Base-by-base conservation (phyloP, 2,329 filamentous ascomycete species). In the Sporothrix curviconia region DNA sequence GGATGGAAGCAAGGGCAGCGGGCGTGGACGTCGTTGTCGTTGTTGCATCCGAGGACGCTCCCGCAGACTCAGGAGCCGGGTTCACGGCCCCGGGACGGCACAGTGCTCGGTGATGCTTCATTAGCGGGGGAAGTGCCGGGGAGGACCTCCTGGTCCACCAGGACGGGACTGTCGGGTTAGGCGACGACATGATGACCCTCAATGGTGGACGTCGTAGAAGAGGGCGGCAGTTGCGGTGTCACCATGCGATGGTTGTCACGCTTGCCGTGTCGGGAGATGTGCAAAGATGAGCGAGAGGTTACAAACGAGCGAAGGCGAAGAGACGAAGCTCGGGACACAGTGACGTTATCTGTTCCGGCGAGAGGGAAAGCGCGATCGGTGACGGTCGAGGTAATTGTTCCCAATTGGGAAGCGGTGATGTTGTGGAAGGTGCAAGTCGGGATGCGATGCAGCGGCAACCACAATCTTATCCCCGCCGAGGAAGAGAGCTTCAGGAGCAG, bases 351-450 rank as follows among this genome's bases (percentile, higher is more conserved):
- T 22, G 51, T 32, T 22, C 52, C 19, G 52, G 7, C 19, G 19
- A 25, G 46, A 44, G 12, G 30, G 30, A 43, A 43, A 55, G 28
- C 44, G 49, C 39, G 40, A 32, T 36, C 40, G 40, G 24, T 28
- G 49, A 42, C 46, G 46, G 55, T 51, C 55, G 34, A 34, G 46
- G 15, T 37, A 30, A 17, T 28, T 28, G 14, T 51, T 44, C 46
- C 55, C 17, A 37, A 36, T 56, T 19, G 44, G 47, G 55, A 51
- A 28, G 55, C 47, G 46, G 37, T 49, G 55, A 56, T 51, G 55
- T 14, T 43, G 39, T 17, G 39, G 39, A 30, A 44, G 37, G 55
- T 19, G 46, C 37, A 51, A 34, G 22, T 30, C 43, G 36, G 43
- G 36, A 49, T 37, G 34, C 7, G 9, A 36, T 11, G 17, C 17